These are phyloP conservation scores for Babesia divergens DNA, from an alignment of 169 alveolate genomes.

Conservation along the genomic window DNA sequence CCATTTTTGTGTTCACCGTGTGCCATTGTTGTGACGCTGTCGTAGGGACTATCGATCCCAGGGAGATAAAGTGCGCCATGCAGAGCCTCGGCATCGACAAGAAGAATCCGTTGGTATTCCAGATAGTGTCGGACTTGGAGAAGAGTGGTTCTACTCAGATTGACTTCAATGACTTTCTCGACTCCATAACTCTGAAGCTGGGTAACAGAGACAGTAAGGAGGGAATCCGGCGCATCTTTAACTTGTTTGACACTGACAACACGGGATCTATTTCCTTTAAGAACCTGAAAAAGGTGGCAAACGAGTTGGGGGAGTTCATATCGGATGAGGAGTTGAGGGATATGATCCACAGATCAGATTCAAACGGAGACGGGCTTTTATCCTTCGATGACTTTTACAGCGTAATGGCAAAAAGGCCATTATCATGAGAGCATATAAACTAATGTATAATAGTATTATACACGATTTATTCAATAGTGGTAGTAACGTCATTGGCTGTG, in stretches of 20 bases:
- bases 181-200: conserved; percentile 94
- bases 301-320: conserved; percentile 97
- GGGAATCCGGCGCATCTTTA: conserved; percentile 96
- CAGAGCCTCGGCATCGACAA: conserved; percentile 98
- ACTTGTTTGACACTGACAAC: conserved; percentile 96
- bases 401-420: conserved; percentile 97
- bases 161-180: conserved; percentile 96
- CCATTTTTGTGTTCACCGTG: too few relatives aligned
- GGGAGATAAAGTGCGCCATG: conserved; percentile 98
- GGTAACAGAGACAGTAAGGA: conserved; percentile 97
- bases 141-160: conserved; percentile 93
- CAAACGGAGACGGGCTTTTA: conserved; percentile 97
- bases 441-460: neutral
- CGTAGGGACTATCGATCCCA: conserved; percentile 94
- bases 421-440: conserved; percentile 73
- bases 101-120: conserved; percentile 96
- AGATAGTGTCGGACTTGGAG: conserved; percentile 97
- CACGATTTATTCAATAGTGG: neutral
- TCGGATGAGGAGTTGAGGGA: conserved; percentile 96
- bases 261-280: conserved; percentile 92
- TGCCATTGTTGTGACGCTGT: neutral
- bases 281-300: conserved; percentile 95
- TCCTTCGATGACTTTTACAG: conserved; percentile 97
- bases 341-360: conserved; percentile 98
- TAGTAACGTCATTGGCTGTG: neutral